A percentile compares a stretch with the other conserved stretches of the same genome.
These are phyloP conservation scores for Strobilomyces echinocephalus DNA, from an alignment of 768 basidiomycete species.

Conservation along the genomic window DNA sequence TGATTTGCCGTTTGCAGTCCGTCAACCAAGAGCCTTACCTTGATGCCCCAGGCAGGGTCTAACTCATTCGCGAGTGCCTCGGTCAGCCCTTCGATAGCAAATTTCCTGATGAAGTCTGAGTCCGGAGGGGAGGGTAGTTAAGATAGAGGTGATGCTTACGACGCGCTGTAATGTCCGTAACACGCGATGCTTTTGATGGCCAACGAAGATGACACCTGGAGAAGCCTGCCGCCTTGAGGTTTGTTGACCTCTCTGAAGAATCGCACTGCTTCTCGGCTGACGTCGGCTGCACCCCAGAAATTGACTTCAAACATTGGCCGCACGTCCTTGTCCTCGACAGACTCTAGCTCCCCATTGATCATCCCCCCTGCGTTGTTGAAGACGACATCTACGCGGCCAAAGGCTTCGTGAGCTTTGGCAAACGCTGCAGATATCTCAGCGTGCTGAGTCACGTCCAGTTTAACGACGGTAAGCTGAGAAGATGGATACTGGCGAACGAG, in stretches of 20 bases:
- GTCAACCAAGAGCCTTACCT: background rate
- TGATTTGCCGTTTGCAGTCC: background rate
- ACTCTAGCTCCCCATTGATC: conserved; percentile 33
- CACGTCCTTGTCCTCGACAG: conserved; percentile 27
- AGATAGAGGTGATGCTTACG: conserved; percentile 11
- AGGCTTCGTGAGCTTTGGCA: conserved; percentile 22
- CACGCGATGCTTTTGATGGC: conserved; percentile 14
- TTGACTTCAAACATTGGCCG: conserved; percentile 36
- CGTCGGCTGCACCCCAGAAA: conserved; percentile 31
- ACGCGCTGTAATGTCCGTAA: conserved; percentile 23
- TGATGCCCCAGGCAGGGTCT: conserved; percentile 19
- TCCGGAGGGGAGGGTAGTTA: background rate
- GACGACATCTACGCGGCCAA: conserved; percentile 36
- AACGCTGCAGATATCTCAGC: conserved; percentile 28
- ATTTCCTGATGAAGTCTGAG: conserved; percentile 8
- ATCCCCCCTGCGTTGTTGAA: conserved; percentile 35
- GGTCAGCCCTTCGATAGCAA: conserved; percentile 26
- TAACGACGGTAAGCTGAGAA: conserved; percentile 20
- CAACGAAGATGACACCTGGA: conserved; percentile 31
- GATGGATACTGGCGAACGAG: conserved; percentile 25
- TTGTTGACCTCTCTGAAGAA: conserved; percentile 36
- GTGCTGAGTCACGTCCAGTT: conserved; percentile 30
- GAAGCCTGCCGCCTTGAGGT: conserved; percentile 31
- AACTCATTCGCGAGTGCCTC: conserved; percentile 16
- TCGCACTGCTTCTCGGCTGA: conserved; percentile 30